Evolutionary conservation across 371 early-diverging fungal species (phyloP).

Genomic region (Rhizopus arrhizus): DNA sequence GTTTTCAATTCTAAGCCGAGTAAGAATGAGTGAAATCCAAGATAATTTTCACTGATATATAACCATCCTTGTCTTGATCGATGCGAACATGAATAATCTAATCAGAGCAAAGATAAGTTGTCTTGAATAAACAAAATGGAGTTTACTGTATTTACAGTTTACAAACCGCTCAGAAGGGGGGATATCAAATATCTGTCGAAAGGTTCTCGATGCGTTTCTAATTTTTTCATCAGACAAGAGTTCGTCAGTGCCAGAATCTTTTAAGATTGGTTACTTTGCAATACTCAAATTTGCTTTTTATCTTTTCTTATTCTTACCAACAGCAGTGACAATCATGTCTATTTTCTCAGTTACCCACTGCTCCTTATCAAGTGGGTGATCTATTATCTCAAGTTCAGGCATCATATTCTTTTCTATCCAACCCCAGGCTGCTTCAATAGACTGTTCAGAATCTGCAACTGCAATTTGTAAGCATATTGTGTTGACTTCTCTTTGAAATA

Average conservation of each 20-base stretch:
- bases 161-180: constrained; percentile 86
- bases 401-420: constrained; percentile 89
- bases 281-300: too few relatives aligned
- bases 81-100: constrained; percentile 92
- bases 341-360: constrained; percentile 89
- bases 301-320: constrained; percentile 49
- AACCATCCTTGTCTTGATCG: constrained; percentile 95
- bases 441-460: constrained; percentile 76
- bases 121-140: background rate
- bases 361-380: constrained; percentile 78
- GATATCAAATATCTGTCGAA: constrained; percentile 86
- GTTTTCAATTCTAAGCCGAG: constrained; percentile 90
- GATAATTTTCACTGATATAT: constrained; percentile 89
- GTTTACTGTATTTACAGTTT: constrained; percentile 60
- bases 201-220: constrained; percentile 87
- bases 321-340: constrained; percentile 78
- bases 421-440: constrained; percentile 83
- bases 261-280: too few relatives aligned
- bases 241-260: constrained; percentile 76
- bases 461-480: constrained; percentile 63
- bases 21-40: constrained; percentile 93
- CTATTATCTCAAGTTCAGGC: constrained; percentile 71
- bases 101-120: background rate
- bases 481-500: constrained; percentile 68
- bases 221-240: constrained; percentile 81